Conservation (phyloP, 805 yeast genomes). For the Ogataea minuta region DNA sequence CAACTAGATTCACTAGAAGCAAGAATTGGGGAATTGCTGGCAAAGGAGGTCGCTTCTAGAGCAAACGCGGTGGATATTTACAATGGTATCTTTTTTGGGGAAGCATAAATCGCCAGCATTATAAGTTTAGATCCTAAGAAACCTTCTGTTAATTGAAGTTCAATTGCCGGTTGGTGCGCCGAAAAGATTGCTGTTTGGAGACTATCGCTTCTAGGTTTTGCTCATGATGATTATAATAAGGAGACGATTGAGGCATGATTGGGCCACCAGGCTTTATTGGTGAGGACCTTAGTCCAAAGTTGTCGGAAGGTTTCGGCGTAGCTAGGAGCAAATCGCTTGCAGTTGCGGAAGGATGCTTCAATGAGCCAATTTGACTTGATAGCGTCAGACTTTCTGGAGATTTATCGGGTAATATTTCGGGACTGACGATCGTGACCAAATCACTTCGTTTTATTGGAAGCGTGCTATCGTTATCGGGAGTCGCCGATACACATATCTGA, state of each 20-base stretch:
- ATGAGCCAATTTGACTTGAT: too few species aligned
- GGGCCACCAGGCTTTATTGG: slow-evolving; percentile 36
- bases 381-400: too few species aligned
- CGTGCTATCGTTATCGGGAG: too few species aligned
- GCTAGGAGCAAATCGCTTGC: neutral
- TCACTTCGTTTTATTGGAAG: too few species aligned
- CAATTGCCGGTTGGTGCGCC: slow-evolving; percentile 22
- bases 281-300: slow-evolving; percentile 20
- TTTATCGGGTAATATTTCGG: too few species aligned
- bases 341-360: too few species aligned
- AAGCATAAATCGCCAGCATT: slow-evolving; percentile 25
- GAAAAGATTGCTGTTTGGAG: neutral
- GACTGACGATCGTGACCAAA: too few species aligned
- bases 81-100: slow-evolving; percentile 75
- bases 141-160: slow-evolving; percentile 15
- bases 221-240: slow-evolving; percentile 31
- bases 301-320: neutral
- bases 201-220: neutral
- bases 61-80: slow-evolving; percentile 50
- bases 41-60: slow-evolving; percentile 47
- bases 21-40: slow-evolving; percentile 61
- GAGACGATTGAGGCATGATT: slow-evolving; percentile 36
- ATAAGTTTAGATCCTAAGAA: neutral
- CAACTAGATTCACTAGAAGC: slow-evolving; percentile 42
- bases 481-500: too few species aligned